Base-by-base conservation (phyloP, 495 filamentous ascomycete species). In the Tricharina praecox region DNA sequence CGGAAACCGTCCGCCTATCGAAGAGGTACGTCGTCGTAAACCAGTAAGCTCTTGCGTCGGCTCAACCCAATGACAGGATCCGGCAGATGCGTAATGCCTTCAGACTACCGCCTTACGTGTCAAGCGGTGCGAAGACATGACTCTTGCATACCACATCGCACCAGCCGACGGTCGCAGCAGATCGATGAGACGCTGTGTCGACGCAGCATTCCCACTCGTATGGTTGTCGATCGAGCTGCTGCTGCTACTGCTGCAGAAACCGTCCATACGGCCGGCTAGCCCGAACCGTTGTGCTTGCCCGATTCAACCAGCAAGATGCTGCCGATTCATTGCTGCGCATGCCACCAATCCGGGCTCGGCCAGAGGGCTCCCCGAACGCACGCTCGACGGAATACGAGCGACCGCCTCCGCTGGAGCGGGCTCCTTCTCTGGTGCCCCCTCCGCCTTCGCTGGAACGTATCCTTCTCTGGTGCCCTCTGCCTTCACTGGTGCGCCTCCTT, bases 51-150 rank as follows among this genome's bases (percentile, higher is more conserved):
- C 28, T 32, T 32, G 7, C 28, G 7, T 32, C 13, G 28, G 28
- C 28, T 13, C 28, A 32, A 32, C 7, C 7, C 28, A 32, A 32
- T 32, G 13, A 32, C 28, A 5, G 28, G 28, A 32, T 13, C 7
- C 28, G 28, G 13, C 28, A n/a, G n/a, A n/a, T n/a, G n/a, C n/a
- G n/a, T n/a, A n/a, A n/a, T 13, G 13, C 28, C 28, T 13, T 13
- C 28, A 32, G 28, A 13, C 28, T 32, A 13, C 28, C 28, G 48
- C 48, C 53, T 49, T 56, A 56, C 53, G 53, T 56, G 53, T 56
- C 53, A 56, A 56, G 53, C 48, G 52, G 44, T 56, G 53, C 55
- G 52, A 38, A 56, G 47, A 48, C 51, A 56, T 56, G 53, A 56
- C 53, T 56, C 53, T 51, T 48, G 33, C 18, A 39, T 35, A 40